These are phyloP conservation scores for Coemansia sp. DNA, from an alignment of 192 early-diverging fungal species.

Conservation along the genomic window DNA sequence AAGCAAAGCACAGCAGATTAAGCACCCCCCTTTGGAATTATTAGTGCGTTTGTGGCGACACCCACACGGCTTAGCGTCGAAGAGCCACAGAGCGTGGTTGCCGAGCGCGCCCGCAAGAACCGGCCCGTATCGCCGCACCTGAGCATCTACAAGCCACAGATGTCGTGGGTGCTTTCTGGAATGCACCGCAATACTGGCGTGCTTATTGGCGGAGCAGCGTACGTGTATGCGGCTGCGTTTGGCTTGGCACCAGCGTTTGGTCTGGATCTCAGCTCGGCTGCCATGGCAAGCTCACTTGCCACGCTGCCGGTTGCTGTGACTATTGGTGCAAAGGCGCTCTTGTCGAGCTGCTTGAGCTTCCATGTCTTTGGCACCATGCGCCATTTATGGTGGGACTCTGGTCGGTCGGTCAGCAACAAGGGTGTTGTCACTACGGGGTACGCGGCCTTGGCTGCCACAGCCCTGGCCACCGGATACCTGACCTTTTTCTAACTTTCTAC, in stretches of 20 bases:
- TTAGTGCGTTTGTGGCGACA: conserved; percentile 52
- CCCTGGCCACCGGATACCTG: conserved; percentile 56
- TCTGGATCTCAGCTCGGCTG: conserved; percentile 61
- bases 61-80: conserved; percentile 20
- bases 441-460: conserved; percentile 62
- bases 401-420: conserved; percentile 63
- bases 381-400: conserved; percentile 92
- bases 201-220: conserved; percentile 65
- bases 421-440: conserved; percentile 84
- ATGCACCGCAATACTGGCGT: conserved; percentile 75
- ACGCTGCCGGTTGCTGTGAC: conserved; percentile 64
- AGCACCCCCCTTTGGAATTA: neutral
- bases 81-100: conserved; percentile 38
- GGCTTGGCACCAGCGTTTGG: conserved; percentile 61
- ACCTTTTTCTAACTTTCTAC: conserved; percentile 62
- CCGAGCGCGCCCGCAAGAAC: conserved; percentile 51
- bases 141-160: conserved; percentile 86
- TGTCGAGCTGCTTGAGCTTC: conserved; percentile 74
- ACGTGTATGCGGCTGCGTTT: conserved; percentile 68
- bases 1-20: neutral
- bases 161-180: conserved; percentile 76
- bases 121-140: conserved; percentile 84
- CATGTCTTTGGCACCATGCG: conserved; percentile 84
- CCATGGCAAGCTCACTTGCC: conserved; percentile 64
- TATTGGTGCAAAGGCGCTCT: conserved; percentile 66